Base-by-base conservation (phyloP, 2,329 filamentous ascomycete genomes). In the Fusarium xylarioides region DNA sequence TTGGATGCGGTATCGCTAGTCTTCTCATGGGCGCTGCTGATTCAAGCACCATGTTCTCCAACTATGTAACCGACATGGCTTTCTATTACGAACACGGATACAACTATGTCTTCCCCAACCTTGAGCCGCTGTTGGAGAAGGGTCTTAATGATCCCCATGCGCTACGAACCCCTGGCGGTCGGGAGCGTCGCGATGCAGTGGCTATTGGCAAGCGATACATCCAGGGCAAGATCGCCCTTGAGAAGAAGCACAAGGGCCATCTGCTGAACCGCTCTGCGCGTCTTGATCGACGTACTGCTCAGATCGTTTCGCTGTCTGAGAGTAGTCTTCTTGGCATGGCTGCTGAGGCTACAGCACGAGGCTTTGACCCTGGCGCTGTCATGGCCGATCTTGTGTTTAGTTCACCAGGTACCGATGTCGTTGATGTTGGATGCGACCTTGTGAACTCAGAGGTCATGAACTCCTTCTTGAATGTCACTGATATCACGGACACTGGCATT, bases 11-110 rank as follows among this genome's bases (percentile, higher is more conserved):
- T 2, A 76, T 76, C 30, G 74, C 74, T 30, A 76, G 74, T 50
- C 54, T 76, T 12, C 63, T 76, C 15, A 76, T 76, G 74, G 74
- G 74, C 16, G 74, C 74, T 4, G 74, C 74, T 5, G 74, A 76
- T 18, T 62, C 58, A 10, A 12, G 10, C 9, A 76, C 74, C 56
- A 76, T 76, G 74, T 76, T 76, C 59, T 76, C 74, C 38, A 76
- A 76, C 46, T 76, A 76, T 26, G 71, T 76, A 5, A 76, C 74
- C 0, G 74, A 76, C 46, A 76, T 76, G 74, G 74, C 69, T 0
- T 76, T 76, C 4, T 76, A 76, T 61, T 76, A 76, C 32, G 74
- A 76, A 35, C 74, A 76, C 37, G 74, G 74, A 15, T 76, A 76
- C 61, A 76, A 76, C 63, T 76, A 76, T 15, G 71, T 76, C n/a